Conservation (phyloP, 1,284 basidiomycete species). For the Apiotrichum porosum region DNA sequence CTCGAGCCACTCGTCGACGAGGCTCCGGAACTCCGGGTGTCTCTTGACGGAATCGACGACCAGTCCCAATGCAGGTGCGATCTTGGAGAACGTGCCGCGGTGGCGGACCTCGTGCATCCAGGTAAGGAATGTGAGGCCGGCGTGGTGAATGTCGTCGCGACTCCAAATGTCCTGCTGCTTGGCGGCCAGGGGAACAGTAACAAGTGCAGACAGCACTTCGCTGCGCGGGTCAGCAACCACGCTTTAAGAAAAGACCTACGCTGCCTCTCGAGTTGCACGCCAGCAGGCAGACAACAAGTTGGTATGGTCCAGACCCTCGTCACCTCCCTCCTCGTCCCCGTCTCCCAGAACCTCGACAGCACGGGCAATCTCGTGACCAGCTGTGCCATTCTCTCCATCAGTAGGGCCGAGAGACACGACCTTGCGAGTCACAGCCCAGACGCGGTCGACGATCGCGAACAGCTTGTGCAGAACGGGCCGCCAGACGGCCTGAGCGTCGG, state of each 20-base stretch:
- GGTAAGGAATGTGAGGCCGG: slow-evolving; percentile 33
- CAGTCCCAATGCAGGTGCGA: slow-evolving; percentile 35
- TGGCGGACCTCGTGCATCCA: slow-evolving; percentile 49
- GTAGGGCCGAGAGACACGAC: slow-evolving; percentile 38
- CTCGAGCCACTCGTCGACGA: slow-evolving; percentile 37
- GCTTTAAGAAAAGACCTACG: slow-evolving; percentile 22
- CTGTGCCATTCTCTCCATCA: slow-evolving; percentile 14
- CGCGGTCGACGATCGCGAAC: slow-evolving; percentile 23
- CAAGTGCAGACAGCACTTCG: slow-evolving; percentile 35
- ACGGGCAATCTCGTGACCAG: slow-evolving; percentile 46
- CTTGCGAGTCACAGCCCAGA: slow-evolving; percentile 38
- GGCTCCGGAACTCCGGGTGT: slow-evolving; percentile 9
- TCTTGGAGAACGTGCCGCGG: slow-evolving; percentile 45
- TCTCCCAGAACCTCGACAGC: slow-evolving; percentile 39
- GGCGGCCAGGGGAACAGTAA: slow-evolving; percentile 19
- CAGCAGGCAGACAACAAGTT: slow-evolving; percentile 45
- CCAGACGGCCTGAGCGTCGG: slow-evolving; percentile 20
- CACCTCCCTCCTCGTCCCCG: slow-evolving; percentile 24
- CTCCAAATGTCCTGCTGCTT: slow-evolving; percentile 29
- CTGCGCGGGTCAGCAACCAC: slow-evolving; percentile 15
- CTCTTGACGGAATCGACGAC: slow-evolving; percentile 33
- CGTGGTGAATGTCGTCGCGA: slow-evolving; percentile 24
- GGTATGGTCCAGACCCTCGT: slow-evolving; percentile 32
- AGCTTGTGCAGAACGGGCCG: slow-evolving; percentile 24
- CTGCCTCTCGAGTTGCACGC: slow-evolving; percentile 45